phyloP scores from a whole-genome alignment of 371 early-diverging fungal genomes.

The Rhizopus stolonifer region DNA sequence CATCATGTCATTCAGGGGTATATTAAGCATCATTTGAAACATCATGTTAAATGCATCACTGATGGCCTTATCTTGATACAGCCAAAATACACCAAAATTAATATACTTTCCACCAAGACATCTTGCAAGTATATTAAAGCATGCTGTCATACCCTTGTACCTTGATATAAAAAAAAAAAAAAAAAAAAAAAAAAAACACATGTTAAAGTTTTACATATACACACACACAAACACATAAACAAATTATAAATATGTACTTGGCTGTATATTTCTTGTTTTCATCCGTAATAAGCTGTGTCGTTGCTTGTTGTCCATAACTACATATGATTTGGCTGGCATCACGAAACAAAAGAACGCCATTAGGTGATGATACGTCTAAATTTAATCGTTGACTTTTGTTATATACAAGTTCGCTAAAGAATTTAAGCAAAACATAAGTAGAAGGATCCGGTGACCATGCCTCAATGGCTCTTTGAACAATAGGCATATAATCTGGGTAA shows the following conservation, averaged over 20 bases:
- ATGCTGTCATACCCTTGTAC: slow-evolving; percentile 77
- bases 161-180: too few relatives aligned
- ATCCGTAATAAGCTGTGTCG: slow-evolving; percentile 12
- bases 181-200: too few relatives aligned
- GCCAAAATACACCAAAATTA: slow-evolving; percentile 83
- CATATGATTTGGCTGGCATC: slow-evolving; percentile 67
- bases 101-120: slow-evolving; percentile 81
- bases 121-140: slow-evolving; percentile 68
- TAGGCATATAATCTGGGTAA: slow-evolving; percentile 59
- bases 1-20: slow-evolving; percentile 72
- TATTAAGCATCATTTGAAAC: slow-evolving; percentile 66
- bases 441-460: slow-evolving; percentile 59
- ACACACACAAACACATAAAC: too few relatives aligned
- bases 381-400: slow-evolving; percentile 77
- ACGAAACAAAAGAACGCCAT: slow-evolving; percentile 81
- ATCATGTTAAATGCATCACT: slow-evolving; percentile 60
- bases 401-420: slow-evolving; percentile 72
- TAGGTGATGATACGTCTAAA: slow-evolving; percentile 79
- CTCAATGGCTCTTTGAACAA: slow-evolving; percentile 62
- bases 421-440: slow-evolving; percentile 66
- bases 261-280: slow-evolving; percentile 26
- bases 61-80: slow-evolving; percentile 83
- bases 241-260: too few relatives aligned
- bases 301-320: slow-evolving; percentile 37
- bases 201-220: too few relatives aligned